These are phyloP conservation scores for Sporothrix humicola DNA, from an alignment of 2,329 filamentous ascomycete species.

Conservation along the genomic window DNA sequence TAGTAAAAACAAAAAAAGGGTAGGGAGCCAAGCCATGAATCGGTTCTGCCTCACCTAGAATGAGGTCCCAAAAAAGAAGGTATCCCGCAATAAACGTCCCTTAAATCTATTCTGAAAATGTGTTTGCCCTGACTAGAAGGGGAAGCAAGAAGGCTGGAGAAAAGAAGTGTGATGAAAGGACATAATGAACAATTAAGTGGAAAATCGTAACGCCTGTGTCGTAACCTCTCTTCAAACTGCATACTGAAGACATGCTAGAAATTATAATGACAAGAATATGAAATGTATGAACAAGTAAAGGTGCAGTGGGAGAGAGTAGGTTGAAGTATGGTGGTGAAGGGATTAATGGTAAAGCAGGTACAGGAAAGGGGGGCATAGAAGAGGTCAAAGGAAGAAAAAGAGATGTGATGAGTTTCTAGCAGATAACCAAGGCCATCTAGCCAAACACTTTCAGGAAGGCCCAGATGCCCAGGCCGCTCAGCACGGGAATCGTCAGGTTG, in stretches of 20 bases:
- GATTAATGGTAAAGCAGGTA: neutral
- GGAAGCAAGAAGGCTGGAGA: neutral
- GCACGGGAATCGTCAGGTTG: constrained; percentile 92
- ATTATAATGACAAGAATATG: neutral
- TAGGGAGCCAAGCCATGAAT: neutral
- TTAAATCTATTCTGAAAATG: constrained; percentile 19
- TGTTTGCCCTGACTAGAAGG: neutral
- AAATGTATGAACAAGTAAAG: neutral
- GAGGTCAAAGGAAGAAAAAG: neutral
- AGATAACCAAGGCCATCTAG: constrained; percentile 40
- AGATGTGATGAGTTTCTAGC: neutral
- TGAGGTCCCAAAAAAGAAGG: neutral
- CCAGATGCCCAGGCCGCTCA: constrained; percentile 89
- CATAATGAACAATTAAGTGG: neutral
- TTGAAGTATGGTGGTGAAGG: neutral
- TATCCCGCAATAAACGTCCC: neutral
- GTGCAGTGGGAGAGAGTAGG: neutral
- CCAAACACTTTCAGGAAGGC: constrained; percentile 89
- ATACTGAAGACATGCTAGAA: constrained; percentile 10
- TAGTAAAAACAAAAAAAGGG: neutral
- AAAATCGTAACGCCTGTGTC: constrained; percentile 25
- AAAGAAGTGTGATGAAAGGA: constrained; percentile 1
- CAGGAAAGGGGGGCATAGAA: neutral
- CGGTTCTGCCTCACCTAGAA: neutral
- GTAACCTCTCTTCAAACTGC: constrained; percentile 19